Base-by-base conservation (phyloP, 1,139 yeast genomes). In the Scheffersomyces stambukii region DNA sequence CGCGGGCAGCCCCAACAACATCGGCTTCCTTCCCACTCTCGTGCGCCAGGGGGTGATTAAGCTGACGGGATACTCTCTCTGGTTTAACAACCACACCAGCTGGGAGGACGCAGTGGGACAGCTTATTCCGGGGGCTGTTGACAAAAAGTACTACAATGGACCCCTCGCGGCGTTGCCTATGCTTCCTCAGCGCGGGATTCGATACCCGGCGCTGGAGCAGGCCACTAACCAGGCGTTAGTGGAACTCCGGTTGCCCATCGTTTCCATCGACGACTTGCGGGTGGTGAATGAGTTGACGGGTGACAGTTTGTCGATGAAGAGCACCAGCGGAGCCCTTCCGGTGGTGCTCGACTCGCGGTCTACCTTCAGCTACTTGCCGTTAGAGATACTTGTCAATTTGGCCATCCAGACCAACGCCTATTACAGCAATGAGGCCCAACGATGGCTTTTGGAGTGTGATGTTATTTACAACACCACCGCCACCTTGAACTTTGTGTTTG, bases 351-450 rank as follows among this genome's bases (percentile, higher is more conserved):
- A 83, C 46, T 60, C 84, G 3, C 59, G 85, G 35, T 60, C 70
- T 19, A 41, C 57, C n/a, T 68, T 60, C 46, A 67, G 70, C 16
- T 73, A 64, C 44, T 52, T 84, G 27, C 95, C 95, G 0, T 57
- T 72, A 29, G 66, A 70, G 25, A 50, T 75, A 3, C 60, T 84
- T 27, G 68, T 83, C 28, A 75, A 75, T 42, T 54, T 85, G 23
- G 91, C 94, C 0, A 63, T 81, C 12, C 94, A 84, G 55, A 60
- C 81, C 14, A 80, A 81, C 44, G 95, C 95, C 0, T 71, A 67
- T 38, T 84, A 75, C 50, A 66, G 74, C 6, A 48, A 59, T 3
- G 67, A 69, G 10, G 46, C 66, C 6, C 62, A 60, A 13, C 41
- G 70, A 14, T 84, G 95, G 95, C 50, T 82, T 13, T 83, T 81